Conservation (phyloP, 2,329 filamentous ascomycete genomes). For the Ophiosphaerella korrae region DNA sequence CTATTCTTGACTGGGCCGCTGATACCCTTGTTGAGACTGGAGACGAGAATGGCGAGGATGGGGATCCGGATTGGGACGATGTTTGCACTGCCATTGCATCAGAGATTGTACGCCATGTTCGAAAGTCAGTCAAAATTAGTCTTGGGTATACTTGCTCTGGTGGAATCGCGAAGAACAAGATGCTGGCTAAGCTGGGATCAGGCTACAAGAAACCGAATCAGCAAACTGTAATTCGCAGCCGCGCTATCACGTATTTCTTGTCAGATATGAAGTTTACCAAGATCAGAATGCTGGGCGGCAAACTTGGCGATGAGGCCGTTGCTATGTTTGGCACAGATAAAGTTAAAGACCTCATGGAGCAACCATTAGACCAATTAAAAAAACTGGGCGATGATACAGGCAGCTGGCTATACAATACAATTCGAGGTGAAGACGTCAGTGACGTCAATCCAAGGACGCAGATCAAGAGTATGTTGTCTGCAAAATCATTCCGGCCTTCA, state of each 20-base stretch:
- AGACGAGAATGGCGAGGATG: slow-evolving; percentile 71
- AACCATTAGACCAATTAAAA: slow-evolving; percentile 75
- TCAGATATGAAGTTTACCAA: slow-evolving; percentile 90
- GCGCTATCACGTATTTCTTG: slow-evolving; percentile 80
- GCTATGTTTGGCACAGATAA: slow-evolving; percentile 81
- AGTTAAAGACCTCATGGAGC: slow-evolving; percentile 73
- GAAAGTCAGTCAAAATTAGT: slow-evolving; percentile 68
- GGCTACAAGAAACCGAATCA: slow-evolving; percentile 91
- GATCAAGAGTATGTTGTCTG: slow-evolving; percentile 96
- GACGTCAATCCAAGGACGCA: slow-evolving; percentile 90
- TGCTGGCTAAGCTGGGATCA: slow-evolving; percentile 92
- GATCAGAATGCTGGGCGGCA: slow-evolving; percentile 92
- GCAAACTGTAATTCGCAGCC: slow-evolving; percentile 90
- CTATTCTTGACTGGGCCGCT: slow-evolving; percentile 79
- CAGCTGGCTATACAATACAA: slow-evolving; percentile 80
- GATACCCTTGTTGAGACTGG: slow-evolving; percentile 84
- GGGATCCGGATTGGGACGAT: slow-evolving; percentile 96
- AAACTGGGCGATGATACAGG: slow-evolving; percentile 85
- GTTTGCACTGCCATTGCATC: slow-evolving; percentile 84
- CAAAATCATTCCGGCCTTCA: slow-evolving; percentile 88
- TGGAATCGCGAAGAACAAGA: slow-evolving; percentile 88
- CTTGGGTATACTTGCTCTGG: slow-evolving; percentile 91
- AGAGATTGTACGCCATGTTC: slow-evolving; percentile 81
- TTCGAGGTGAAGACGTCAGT: slow-evolving; percentile 83
- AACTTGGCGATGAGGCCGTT: slow-evolving; percentile 85